These are phyloP conservation scores for Coelastrella sp. DNA, from an alignment of 139 green algal genomes.

Conservation along the genomic window DNA sequence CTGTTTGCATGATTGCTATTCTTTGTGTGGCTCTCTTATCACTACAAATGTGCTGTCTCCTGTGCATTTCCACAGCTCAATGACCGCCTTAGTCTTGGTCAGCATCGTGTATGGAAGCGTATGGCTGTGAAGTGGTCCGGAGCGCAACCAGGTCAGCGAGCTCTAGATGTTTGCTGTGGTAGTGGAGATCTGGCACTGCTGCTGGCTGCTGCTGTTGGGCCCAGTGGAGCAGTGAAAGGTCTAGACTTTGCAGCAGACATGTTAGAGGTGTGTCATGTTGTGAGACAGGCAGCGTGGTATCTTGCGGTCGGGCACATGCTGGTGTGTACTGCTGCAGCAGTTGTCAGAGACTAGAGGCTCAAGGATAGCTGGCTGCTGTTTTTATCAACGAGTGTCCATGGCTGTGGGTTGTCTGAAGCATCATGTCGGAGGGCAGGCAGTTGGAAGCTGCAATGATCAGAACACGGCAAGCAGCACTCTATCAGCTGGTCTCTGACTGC, in stretches of 20 bases:
- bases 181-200: constrained; percentile 92
- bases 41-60: neutral
- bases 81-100: constrained; percentile 90
- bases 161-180: constrained; percentile 96
- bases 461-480: no score
- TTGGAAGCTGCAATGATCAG: no score
- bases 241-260: constrained; percentile 46
- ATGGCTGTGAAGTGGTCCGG: constrained; percentile 92
- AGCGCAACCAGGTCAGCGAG: constrained; percentile 64
- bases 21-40: no score
- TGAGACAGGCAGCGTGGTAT: neutral
- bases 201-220: constrained; percentile 84
- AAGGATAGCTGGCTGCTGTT: no score
- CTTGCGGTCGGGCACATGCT: no score
- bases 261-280: neutral
- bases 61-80: constrained; percentile 84
- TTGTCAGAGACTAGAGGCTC: no score
- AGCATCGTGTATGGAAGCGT: constrained; percentile 96
- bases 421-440: no score
- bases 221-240: constrained; percentile 72
- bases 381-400: no score
- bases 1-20: no score
- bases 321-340: no score
- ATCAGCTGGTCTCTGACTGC: no score
- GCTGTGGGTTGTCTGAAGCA: no score